These are phyloP conservation scores for Phaffia tasmanica DNA, from an alignment of 768 basidiomycete species.

Conservation along the genomic window DNA sequence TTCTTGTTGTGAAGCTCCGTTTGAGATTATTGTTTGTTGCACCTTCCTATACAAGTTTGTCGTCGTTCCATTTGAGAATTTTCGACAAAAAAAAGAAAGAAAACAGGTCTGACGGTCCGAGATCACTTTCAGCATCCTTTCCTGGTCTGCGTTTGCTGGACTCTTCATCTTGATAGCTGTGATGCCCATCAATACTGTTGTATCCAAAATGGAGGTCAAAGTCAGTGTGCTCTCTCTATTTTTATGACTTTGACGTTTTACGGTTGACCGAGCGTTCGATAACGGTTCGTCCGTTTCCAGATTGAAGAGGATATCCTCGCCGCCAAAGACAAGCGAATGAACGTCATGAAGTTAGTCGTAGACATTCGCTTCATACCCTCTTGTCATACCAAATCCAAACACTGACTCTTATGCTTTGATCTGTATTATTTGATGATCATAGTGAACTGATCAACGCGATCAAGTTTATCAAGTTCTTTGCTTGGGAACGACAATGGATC, in stretches of 20 bases:
- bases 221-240: too few species aligned
- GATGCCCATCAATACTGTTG: conserved; percentile 18
- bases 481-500: conserved; percentile 68
- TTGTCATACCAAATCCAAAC: too few species aligned
- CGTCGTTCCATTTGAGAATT: too few species aligned
- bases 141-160: conserved; percentile 22
- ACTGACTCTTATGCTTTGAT: too few species aligned
- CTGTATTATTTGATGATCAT: too few species aligned
- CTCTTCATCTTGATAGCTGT: background rate
- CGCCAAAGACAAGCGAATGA: conserved; percentile 14
- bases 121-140: conserved; percentile 4
- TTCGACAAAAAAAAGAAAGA: too few species aligned
- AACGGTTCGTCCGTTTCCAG: too few species aligned
- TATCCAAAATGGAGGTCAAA: conserved; percentile 8
- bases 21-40: conserved; percentile 25
- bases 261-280: too few species aligned
- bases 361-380: background rate
- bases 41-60: conserved; percentile 23
- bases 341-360: background rate
- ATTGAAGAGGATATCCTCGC: too few species aligned
- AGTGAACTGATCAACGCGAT: conserved; percentile 23
- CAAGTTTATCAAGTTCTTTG: conserved; percentile 52
- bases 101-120: too few species aligned
- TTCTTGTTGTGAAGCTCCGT: too few species aligned
- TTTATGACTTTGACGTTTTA: too few species aligned